These are phyloP conservation scores for Colletotrichum tabaci DNA, from an alignment of 2,329 filamentous ascomycete genomes.

Conservation along the genomic window DNA sequence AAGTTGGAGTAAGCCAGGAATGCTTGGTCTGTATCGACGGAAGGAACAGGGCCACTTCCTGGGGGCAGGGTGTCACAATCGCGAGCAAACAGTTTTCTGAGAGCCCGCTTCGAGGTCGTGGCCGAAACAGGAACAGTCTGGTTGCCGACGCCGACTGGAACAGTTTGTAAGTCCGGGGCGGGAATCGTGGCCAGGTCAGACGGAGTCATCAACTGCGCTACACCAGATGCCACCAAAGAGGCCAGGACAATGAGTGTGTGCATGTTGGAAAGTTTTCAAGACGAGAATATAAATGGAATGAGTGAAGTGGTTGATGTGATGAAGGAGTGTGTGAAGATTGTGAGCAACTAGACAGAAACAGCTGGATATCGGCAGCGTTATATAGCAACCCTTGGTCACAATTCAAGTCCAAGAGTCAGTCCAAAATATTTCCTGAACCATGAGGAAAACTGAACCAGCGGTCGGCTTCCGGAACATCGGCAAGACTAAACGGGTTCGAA, in stretches of 20 bases:
- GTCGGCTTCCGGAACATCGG: not conserved
- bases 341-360: not conserved
- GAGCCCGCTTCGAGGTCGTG: constrained; percentile 1
- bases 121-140: constrained; percentile 18
- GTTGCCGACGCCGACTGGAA: constrained; percentile 18
- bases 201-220: constrained; percentile 9
- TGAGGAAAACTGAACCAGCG: not conserved
- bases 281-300: not conserved
- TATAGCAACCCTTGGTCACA: not conserved
- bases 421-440: not conserved
- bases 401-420: not conserved
- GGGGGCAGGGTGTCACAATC: constrained; percentile 16
- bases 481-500: not conserved
- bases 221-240: constrained; percentile 1
- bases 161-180: not conserved
- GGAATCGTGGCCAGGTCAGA: constrained; percentile 20
- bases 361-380: not conserved
- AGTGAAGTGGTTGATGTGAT: not conserved
- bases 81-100: not conserved
- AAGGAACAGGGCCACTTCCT: constrained; percentile 15
- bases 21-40: constrained; percentile 18
- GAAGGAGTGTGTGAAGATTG: not conserved
- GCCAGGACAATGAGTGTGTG: not conserved
- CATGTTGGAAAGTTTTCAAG: not conserved
- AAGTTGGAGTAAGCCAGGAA: constrained; percentile 14